Base-by-base conservation (phyloP, 257 asterid species). In the Petunia secreta region DNA sequence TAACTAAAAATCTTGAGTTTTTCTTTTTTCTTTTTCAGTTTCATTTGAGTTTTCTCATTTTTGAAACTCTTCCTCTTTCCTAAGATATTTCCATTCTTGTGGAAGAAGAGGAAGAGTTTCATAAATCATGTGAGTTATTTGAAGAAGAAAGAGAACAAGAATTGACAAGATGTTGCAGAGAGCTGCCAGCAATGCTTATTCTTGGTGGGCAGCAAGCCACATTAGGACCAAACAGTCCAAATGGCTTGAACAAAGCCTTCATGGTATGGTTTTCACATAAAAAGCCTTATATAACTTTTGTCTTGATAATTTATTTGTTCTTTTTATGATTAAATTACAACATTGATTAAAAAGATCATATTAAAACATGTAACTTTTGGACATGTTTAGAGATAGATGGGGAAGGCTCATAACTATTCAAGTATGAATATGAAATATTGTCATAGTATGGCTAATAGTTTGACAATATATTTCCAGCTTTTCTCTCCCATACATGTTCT, bases 191-290 rank as follows among this genome's bases (percentile, higher is more conserved):
- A 85, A 87, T 87, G 87, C 89, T 4, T 85, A 87, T 82, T 87
- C 90, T 78, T 87, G 90, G 90, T 85, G 90, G 90, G 80, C 84
- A 79, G 87, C 88, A 9, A 85, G 88, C 86, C 90, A 87, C 48
- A 81, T 87, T 54, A 84, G 90, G 80, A 85, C 90, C 58, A 87
- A 85, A 78, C 89, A 87, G 76, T 87, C 89, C 54, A 85, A 87
- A 79, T 87, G 88, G 88, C 89, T 87, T 3, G 87, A 87, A 39
- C 87, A 87, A 44, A 85, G 85, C 80, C 88, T 87, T 16, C 89
- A 79, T 79, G 88, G 88, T 86, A 81, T 38, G 50, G 4, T 43
- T 43, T 75, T 55, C 5, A 38, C 48, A 38, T 25, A 55, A 57
- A 57, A 14, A 9, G 25, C 25, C 0, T 25, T 25, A 25, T 25